These are phyloP conservation scores for Obelidium mucronatum DNA, from an alignment of 192 early-diverging fungal genomes.

Conservation along the genomic window DNA sequence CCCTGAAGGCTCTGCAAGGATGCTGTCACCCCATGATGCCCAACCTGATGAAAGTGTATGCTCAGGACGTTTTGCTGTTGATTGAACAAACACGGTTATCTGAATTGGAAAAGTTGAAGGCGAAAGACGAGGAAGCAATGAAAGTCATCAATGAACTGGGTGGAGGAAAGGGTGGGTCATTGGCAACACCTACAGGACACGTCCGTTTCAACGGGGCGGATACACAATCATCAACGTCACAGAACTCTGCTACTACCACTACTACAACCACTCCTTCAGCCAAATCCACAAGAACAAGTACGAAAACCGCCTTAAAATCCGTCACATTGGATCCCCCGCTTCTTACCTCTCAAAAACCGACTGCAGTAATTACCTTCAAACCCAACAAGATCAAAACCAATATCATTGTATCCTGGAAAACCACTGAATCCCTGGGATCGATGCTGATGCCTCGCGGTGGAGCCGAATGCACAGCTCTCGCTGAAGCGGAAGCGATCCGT, in stretches of 20 bases:
- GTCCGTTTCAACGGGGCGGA: constrained; percentile 8
- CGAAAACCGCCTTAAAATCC: neutral
- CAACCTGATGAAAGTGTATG: constrained; percentile 79
- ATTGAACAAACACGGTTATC: constrained; percentile 42
- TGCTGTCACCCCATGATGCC: constrained; percentile 85
- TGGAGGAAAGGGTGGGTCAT: neutral
- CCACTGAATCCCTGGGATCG: neutral
- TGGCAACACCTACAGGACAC: neutral
- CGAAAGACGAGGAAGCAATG: neutral
- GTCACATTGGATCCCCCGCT: neutral
- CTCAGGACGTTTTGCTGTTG: constrained; percentile 69
- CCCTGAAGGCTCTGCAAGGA: constrained; percentile 68
- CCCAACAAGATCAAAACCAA: neutral
- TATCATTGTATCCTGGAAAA: constrained; percentile 13
- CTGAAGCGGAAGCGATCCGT: constrained; percentile 16
- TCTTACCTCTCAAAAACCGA: neutral
- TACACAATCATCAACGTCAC: too few relatives aligned
- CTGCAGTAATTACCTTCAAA: neutral
- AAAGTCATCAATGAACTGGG: neutral
- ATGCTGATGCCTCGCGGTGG: neutral
- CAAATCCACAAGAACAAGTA: neutral
- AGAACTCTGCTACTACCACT: neutral
- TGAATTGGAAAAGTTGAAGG: neutral
- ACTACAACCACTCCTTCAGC: neutral
- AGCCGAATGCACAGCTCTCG: neutral